phyloP scores from a whole-genome alignment of 2,329 filamentous ascomycete genomes.

The Sclerotinia spermophila region DNA sequence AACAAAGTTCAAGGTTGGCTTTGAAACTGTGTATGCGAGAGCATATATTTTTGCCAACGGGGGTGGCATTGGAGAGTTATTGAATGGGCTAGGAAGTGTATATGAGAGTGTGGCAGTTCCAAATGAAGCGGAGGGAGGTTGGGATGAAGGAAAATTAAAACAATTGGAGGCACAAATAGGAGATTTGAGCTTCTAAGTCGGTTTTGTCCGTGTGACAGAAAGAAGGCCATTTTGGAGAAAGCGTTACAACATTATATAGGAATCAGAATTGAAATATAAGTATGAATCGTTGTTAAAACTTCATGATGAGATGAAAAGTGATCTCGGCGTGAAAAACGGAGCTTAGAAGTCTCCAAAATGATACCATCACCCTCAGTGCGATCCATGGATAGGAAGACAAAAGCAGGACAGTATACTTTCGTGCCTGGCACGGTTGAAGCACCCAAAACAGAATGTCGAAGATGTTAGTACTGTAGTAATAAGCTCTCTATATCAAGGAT shows the following conservation, averaged over 20 bases:
- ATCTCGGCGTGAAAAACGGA: neutral
- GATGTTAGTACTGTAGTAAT: too few relatives aligned
- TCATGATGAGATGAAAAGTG: neutral
- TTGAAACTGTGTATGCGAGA: constrained; percentile 27
- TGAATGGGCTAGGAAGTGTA: constrained; percentile 10
- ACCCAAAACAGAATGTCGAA: too few relatives aligned
- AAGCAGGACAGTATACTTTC: too few relatives aligned
- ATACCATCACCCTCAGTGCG: neutral
- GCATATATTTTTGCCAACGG: constrained; percentile 33
- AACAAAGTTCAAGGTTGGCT: constrained; percentile 23
- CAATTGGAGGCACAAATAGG: neutral
- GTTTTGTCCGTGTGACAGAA: neutral
- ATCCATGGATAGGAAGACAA: too few relatives aligned
- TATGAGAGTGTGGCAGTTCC: neutral
- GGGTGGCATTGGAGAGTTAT: constrained; percentile 30
- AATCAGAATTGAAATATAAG: neutral
- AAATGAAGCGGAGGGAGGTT: neutral
- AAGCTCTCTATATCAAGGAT: too few relatives aligned
- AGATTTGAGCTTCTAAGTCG: constrained; percentile 6
- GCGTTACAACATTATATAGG: neutral
- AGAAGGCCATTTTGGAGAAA: neutral
- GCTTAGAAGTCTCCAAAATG: neutral
- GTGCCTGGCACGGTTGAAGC: too few relatives aligned
- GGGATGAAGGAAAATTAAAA: neutral
- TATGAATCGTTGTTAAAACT: neutral